Conservation (phyloP, 106 monocot species). For the Platanthera guangdongensis region DNA sequence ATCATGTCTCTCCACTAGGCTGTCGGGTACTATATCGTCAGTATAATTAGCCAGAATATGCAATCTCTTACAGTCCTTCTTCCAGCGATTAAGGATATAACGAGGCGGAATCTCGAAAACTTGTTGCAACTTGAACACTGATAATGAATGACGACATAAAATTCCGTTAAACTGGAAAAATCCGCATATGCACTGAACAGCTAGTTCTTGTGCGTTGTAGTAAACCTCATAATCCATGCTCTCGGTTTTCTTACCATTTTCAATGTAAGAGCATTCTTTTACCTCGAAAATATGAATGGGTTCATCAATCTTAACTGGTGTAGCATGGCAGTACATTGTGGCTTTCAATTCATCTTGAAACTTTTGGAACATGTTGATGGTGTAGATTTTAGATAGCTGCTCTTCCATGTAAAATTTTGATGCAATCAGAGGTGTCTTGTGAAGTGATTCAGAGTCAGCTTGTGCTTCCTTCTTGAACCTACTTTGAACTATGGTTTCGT, state of each 20-base stretch:
- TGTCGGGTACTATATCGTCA: conserved; percentile 14
- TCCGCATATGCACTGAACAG: conserved; percentile 49
- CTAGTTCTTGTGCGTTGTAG: conserved; percentile 36
- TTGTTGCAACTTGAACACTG: conserved; percentile 60
- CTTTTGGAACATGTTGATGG: conserved; percentile 54
- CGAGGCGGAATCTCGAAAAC: conserved; percentile 48
- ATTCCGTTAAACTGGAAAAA: conserved; percentile 64
- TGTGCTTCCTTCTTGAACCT: conserved; percentile 54
- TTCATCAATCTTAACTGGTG: conserved; percentile 30
- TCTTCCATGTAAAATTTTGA: conserved; percentile 69
- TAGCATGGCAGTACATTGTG: conserved; percentile 54
- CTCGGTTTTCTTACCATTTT: conserved; percentile 43
- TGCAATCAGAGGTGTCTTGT: conserved; percentile 35
- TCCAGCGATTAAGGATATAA: conserved; percentile 72
- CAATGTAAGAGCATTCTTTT: conserved; percentile 61
- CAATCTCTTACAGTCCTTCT: conserved; percentile 49
- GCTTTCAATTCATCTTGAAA: conserved; percentile 78
- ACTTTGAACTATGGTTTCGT: conserved; percentile 41
- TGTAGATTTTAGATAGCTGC: conserved; percentile 63
- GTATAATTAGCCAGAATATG: conserved; percentile 26
- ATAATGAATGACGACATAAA: conserved; percentile 57
- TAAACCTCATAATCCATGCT: conserved; percentile 40
- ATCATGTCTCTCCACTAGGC: conserved; percentile 23
- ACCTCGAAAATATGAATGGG: conserved; percentile 43
- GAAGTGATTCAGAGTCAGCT: conserved; percentile 44